A percentile compares a stretch with the other conserved stretches of the same genome.
Conservation (phyloP, 208 protist species). For the Herpetomonas muscarum region DNA sequence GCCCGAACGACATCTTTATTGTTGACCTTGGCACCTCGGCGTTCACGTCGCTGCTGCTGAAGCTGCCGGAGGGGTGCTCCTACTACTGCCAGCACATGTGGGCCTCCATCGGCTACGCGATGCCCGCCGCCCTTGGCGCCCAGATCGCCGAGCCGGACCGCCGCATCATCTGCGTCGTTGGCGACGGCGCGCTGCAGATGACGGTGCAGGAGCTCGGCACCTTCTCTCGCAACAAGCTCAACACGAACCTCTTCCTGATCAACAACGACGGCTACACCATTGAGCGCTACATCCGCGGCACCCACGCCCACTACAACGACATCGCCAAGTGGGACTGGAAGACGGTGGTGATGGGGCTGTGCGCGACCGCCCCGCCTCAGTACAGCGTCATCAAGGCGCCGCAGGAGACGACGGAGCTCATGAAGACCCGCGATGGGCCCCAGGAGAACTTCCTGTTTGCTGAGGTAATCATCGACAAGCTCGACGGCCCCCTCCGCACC, state of each 20-base stretch:
- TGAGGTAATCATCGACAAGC: constrained; percentile 18
- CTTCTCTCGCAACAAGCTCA: constrained; percentile 16
- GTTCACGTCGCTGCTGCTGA: constrained; percentile 31
- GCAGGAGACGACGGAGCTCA: constrained; percentile 7
- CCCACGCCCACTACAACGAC: constrained; percentile 43
- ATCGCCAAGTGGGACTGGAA: constrained; percentile 41
- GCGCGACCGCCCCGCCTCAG: neutral
- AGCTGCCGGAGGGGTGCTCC: constrained; percentile 23
- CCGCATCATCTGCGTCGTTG: constrained; percentile 39
- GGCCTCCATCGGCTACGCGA: constrained; percentile 51
- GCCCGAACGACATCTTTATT: constrained; percentile 37
- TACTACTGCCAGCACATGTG: constrained; percentile 34
- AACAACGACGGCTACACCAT: constrained; percentile 62
- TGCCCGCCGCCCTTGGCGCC: constrained; percentile 42
- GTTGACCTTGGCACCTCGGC: constrained; percentile 48
- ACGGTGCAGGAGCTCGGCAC: constrained; percentile 48
- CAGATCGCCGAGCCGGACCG: constrained; percentile 40
- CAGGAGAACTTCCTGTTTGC: constrained; percentile 2
- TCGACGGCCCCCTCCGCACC: constrained; percentile 10
- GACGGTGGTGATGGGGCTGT: constrained; percentile 19
- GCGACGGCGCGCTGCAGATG: constrained; percentile 57
- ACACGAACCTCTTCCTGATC: constrained; percentile 28
- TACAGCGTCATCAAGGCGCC: constrained; percentile 2
- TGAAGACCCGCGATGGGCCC: neutral
- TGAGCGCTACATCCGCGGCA: constrained; percentile 44